phyloP scores from a whole-genome alignment of 371 early-diverging fungal genomes.

The Haplosporangium sp. region DNA sequence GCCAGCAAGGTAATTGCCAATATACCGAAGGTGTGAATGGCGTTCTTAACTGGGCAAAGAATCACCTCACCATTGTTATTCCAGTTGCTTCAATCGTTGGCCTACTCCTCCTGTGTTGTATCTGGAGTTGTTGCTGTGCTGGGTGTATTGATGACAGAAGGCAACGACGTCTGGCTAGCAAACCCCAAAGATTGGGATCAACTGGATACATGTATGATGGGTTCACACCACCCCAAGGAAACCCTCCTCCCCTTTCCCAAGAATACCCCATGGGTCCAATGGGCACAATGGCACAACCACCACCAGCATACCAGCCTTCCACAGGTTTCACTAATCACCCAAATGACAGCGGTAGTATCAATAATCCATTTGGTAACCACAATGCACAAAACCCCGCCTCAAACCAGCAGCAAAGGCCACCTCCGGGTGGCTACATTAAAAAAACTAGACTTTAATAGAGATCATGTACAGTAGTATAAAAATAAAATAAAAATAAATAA shows the following conservation, averaged over 20 bases:
- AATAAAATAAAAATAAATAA: neutral
- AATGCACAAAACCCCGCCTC: slow-evolving; percentile 13
- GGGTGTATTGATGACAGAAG: slow-evolving; percentile 23
- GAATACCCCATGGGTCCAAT: slow-evolving; percentile 26
- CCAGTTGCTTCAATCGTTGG: slow-evolving; percentile 65
- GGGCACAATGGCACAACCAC: slow-evolving; percentile 16
- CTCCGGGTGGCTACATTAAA: slow-evolving; percentile 22
- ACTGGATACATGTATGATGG: slow-evolving; percentile 13
- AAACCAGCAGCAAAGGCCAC: slow-evolving; percentile 6
- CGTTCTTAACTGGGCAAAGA: slow-evolving; percentile 59
- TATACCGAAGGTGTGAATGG: slow-evolving; percentile 59
- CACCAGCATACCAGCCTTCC: slow-evolving; percentile 17
- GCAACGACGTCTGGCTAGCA: slow-evolving; percentile 6
- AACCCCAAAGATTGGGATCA: slow-evolving; percentile 15
- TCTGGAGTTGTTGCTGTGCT: slow-evolving; percentile 62
- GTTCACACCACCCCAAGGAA: slow-evolving; percentile 7
- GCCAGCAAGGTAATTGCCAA: slow-evolving; percentile 62
- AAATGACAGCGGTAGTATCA: slow-evolving; percentile 5
- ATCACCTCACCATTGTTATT: slow-evolving; percentile 62
- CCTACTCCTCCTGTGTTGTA: slow-evolving; percentile 62
- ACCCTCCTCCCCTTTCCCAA: slow-evolving; percentile 14
- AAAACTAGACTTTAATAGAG: neutral
- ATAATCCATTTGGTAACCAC: slow-evolving; percentile 34
- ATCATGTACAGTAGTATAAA: slow-evolving; percentile 10
- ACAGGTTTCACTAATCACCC: slow-evolving; percentile 11